Conservation (phyloP, 2,329 filamentous ascomycete species). For the Coleophoma crateriformis region DNA sequence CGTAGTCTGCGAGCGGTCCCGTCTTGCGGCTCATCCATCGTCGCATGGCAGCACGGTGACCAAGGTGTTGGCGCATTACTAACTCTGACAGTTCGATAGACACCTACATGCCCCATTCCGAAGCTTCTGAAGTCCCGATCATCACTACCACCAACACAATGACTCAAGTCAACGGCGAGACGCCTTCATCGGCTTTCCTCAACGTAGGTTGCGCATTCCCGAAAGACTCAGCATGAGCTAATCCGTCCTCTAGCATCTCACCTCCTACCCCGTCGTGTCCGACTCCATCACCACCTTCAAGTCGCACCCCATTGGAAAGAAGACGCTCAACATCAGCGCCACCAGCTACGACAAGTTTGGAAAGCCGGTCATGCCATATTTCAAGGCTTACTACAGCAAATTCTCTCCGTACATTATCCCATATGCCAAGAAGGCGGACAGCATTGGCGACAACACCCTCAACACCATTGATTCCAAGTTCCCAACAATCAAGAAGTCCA, state of each 20-base stretch:
- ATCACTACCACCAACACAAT: conserved; percentile 17
- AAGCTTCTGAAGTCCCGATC: conserved; percentile 1
- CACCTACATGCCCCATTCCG: conserved; percentile 12
- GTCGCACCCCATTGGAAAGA: conserved; percentile 76
- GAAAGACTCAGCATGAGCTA: neutral
- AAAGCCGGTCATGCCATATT: conserved; percentile 72
- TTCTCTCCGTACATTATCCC: conserved; percentile 64
- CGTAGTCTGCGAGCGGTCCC: too few relatives aligned
- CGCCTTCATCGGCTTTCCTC: conserved; percentile 43
- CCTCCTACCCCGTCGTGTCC: conserved; percentile 76
- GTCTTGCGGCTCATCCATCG: neutral
- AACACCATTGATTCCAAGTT: conserved; percentile 64
- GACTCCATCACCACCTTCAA: conserved; percentile 77
- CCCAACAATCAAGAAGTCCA: conserved; percentile 71
- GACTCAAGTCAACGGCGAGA: conserved; percentile 46
- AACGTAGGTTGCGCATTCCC: conserved; percentile 32
- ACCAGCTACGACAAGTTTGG: conserved; percentile 70
- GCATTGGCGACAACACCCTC: conserved; percentile 68
- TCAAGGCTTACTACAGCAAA: conserved; percentile 63
- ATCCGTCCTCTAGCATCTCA: conserved; percentile 59
- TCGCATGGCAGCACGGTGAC: neutral
- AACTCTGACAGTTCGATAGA: neutral
- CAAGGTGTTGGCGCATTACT: neutral
- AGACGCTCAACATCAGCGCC: conserved; percentile 70
- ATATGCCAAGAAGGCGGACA: conserved; percentile 78